Conservation (phyloP, 148 eudicot genomes). For the Amaranthus palmeri region DNA sequence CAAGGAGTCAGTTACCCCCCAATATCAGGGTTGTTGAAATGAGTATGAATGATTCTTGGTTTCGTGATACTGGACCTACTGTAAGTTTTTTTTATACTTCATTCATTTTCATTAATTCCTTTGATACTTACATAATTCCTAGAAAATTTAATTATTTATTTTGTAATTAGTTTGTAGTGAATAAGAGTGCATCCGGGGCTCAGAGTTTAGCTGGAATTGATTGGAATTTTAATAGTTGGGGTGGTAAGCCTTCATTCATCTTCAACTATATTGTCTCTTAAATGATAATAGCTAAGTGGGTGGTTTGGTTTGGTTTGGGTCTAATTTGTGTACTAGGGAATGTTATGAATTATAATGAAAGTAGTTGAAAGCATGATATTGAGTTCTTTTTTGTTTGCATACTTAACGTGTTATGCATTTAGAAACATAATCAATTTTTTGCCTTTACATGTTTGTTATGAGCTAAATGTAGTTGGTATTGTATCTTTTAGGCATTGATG, state of each 20-base stretch:
- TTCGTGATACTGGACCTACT: conserved; percentile 92
- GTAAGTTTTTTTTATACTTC: conserved; percentile 38
- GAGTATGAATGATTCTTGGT: conserved; percentile 97
- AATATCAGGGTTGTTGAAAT: conserved; percentile 83
- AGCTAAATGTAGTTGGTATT: background rate
- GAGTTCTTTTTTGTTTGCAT: background rate
- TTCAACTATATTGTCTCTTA: background rate
- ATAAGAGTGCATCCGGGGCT: conserved; percentile 32
- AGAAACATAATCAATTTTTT: background rate
- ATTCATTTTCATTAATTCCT: background rate
- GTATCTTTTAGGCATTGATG: conserved; percentile 54
- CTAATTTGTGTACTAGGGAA: background rate
- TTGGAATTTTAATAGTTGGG: conserved; percentile 95
- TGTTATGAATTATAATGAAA: background rate
- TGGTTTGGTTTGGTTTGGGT: background rate
- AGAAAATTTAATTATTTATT: background rate
- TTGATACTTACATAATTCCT: background rate
- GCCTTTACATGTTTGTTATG: background rate
- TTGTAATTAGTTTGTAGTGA: conserved; percentile 57
- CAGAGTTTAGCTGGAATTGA: conserved; percentile 70
- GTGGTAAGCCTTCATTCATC: conserved; percentile 51
- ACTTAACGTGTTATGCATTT: background rate
- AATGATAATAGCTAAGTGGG: background rate
- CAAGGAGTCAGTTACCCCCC: conserved; percentile 63
- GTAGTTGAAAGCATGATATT: too few relatives aligned